Evolutionary conservation across 345 rosid genomes (phyloP), one percentile per base, ranked within the genome.

Genomic region (Arabis alpina): DNA sequence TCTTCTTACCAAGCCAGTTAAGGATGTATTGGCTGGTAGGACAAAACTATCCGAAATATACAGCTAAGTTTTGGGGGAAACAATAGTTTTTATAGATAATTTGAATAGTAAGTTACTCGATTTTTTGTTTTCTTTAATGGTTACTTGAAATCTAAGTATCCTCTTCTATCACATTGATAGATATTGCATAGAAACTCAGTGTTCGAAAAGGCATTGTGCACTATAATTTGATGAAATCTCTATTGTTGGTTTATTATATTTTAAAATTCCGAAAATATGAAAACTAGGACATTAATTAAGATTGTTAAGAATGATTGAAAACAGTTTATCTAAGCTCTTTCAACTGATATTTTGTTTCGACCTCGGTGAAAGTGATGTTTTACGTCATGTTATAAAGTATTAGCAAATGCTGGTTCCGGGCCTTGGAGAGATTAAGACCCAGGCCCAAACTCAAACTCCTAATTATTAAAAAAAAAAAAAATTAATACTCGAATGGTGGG

Each of bases 1-100:
- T 57, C 54, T 73, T 66, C 19, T 66, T 10, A 34, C 15, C 43
- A 48, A 19, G 61, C 51, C 23, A 44, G 9, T 11, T 45, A 53
- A 5, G 10, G 11, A 30, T 10, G 51, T n/a, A 45, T 28, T 14
- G 39, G 47, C 12, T 19, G 23, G 23, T 19, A 19, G 23, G 23
- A 19, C 23, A 51, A 44, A 41, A 19, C 6, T 30, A 70, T 70
- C 52, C 36, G 50, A 23, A 52, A 51, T n/a, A 19, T 32, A n/a
- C 37, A 61, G 47, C 36, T 71, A 36, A 10, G 10, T 34, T 56
- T 55, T 41, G 51, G 41, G 49, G 40, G 6, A 61, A 9, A 5
- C 9, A 8, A 14, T 15, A 47, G 30, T 47, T 64, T 61, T 8
- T 24, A 10, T 10, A 36, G 56, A 55, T 25, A 12, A 60, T 16